Evolutionary conservation across 345 rosid species (phyloP).

Genomic region (Streptanthus diversifolius): DNA sequence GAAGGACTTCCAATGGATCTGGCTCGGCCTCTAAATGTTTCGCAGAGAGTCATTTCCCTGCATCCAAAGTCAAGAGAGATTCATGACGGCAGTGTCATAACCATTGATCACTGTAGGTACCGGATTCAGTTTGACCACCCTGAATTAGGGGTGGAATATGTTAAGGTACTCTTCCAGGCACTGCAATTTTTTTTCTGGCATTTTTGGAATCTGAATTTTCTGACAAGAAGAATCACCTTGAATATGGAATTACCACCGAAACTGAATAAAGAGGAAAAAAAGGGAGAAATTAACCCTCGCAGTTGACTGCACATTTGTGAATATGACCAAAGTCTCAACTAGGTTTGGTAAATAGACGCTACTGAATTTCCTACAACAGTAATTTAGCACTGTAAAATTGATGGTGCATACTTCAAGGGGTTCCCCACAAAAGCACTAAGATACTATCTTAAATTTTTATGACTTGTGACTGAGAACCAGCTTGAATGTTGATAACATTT

Average conservation of each 20-base stretch:
- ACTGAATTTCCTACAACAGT: neutral
- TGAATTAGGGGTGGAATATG: slow-evolving; percentile 72
- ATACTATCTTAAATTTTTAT: neutral
- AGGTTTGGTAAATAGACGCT: slow-evolving; percentile 1
- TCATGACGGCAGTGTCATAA: slow-evolving; percentile 70
- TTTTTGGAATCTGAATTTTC: neutral
- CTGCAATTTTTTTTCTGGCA: slow-evolving; percentile 7
- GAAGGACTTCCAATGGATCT: slow-evolving; percentile 86
- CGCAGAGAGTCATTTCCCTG: slow-evolving; percentile 63
- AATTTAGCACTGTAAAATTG: slow-evolving; percentile 7
- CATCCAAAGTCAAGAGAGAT: slow-evolving; percentile 74
- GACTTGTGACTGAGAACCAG: neutral
- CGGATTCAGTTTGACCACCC: slow-evolving; percentile 60
- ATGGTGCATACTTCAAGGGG: neutral
- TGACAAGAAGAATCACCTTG: neutral
- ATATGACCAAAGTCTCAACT: neutral
- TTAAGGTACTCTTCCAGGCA: slow-evolving; percentile 48
- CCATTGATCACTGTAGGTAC: slow-evolving; percentile 59
- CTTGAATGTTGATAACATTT: slow-evolving; percentile 17
- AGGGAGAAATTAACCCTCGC: neutral
- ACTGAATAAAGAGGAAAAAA: neutral
- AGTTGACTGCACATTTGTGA: neutral
- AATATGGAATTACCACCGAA: slow-evolving; percentile 1
- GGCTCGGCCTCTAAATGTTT: slow-evolving; percentile 70
- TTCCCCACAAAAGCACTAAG: neutral